Evolutionary conservation across 73 alveolate species (phyloP), one percentile per base, ranked within the genome.

Genomic region (Durusdinium trenchii): DNA sequence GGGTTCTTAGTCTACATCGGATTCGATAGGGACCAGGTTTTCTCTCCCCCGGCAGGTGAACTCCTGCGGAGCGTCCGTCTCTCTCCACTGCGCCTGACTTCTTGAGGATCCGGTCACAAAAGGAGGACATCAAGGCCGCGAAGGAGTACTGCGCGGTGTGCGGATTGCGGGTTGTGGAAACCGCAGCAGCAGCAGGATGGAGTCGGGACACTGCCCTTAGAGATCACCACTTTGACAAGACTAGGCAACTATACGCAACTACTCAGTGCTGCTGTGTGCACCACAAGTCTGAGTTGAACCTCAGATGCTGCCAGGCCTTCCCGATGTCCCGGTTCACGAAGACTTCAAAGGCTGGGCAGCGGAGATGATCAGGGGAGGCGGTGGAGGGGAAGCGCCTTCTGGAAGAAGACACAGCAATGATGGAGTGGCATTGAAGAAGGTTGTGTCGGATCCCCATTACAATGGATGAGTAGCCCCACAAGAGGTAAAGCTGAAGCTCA

Each of bases 241-340:
- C n/a, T n/a, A n/a, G n/a, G n/a, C n/a, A n/a, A n/a, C n/a, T n/a
- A n/a, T n/a, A n/a, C n/a, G n/a, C n/a, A n/a, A n/a, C n/a, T n/a
- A 60, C n/a, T 60, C 30, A 23, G 73, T 60, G n/a, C 18, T 60
- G 18, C 30, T 60, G 73, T 0, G 30, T 1, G 1, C 73, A 60
- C 18, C 18, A 60, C 18, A 60, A 57, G 69, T 57, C 23, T 57
- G 32, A 16, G 69, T 12, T 16, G 69, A 57, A 16, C 23, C 32
- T 16, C 73, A 23, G n/a, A 67, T n/a, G 46, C 81, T 26, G 81
- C 81, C 81, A 23, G 73, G 62, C 95, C 99, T 95, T 95, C 38
- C 99, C 99, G 40, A 95, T 82, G 89, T 95, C 99, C 48, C 95
- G 95, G 89, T 95, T 95, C 94, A 95, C 91, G 86, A 95, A 95